Evolutionary conservation across 306 rosid genomes (phyloP), one percentile per base, ranked within the genome.

Genomic region (Quercus mongolica): DNA sequence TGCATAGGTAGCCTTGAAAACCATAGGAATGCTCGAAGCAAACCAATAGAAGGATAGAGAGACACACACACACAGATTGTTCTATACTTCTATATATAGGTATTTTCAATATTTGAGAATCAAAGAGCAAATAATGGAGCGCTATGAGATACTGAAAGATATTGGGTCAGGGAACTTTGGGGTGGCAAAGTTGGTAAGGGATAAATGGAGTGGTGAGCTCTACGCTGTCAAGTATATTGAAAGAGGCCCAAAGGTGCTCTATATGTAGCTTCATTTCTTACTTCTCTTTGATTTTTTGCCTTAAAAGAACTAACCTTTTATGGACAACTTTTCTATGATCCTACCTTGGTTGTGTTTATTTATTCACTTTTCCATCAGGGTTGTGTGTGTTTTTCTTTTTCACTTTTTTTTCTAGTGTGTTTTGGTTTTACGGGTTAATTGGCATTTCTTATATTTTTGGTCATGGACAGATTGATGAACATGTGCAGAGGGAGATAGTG

Each of bases 161-260:
- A 90, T 96, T 79, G 99, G 99, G 49, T 93, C 99, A 18, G 99
- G 99, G 12, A 96, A 96, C 82, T 96, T 93, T 72, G 98, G 99
- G 56, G 97, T 96, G 19, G 99, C 99, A 19, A 96, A 90, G 85
- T 87, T 89, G 73, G 96, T 88, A 0, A 93, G 89, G 75, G 97
- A 93, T 31, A 96, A 86, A 86, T 76, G 91, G 84, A 89, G 82
- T 77, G 92, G 92, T 26, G 90, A 93, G 75, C 92, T 90, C 23
- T 90, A 84, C n/a, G 99, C 99, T 46, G 80, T 96, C 85, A 96
- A 96, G 87, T 96, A 87, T 31, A 93, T 93, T 57, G 99, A 96
- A 85, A 88, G 94, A 83, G 97, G 99, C 80, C 86, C 70, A 33
- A 96, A 96, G 99, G 99, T 91, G 58, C 56, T 44, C 3, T 69